Evolutionary conservation across 2,329 filamentous ascomycete genomes (phyloP).

Genomic region (Aureobasidium sp.): DNA sequence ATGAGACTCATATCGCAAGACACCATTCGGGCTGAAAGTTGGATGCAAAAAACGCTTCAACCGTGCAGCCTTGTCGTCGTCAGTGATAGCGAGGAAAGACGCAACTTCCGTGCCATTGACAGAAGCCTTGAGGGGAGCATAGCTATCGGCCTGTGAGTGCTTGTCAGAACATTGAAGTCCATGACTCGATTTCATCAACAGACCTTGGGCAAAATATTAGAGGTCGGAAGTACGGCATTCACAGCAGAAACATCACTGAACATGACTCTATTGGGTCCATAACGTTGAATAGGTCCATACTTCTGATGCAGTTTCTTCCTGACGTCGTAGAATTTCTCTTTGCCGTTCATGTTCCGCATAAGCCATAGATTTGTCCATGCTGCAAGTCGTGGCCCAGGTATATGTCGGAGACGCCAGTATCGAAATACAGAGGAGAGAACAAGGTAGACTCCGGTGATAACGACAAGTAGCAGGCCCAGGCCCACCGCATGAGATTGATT

Average conservation of each 20-base stretch:
- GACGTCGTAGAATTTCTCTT: neutral
- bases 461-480: neutral
- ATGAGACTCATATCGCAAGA: neutral
- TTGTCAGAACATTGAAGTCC: neutral
- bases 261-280: neutral
- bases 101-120: neutral
- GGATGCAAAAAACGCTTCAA: neutral
- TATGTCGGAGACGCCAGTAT: neutral
- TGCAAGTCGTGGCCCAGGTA: neutral
- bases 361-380: neutral
- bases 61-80: neutral
- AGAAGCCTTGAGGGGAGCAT: neutral
- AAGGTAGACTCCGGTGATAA: neutral
- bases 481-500: neutral
- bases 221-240: neutral
- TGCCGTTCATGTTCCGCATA: neutral
- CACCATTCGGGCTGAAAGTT: neutral
- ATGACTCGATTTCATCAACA: neutral
- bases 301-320: neutral
- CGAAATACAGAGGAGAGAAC: neutral
- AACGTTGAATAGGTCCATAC: neutral
- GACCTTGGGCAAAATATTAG: neutral
- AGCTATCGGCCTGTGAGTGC: neutral
- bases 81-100: neutral
- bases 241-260: neutral